Conservation (phyloP, 805 yeast genomes). For the Saturnispora ahearnii region DNA sequence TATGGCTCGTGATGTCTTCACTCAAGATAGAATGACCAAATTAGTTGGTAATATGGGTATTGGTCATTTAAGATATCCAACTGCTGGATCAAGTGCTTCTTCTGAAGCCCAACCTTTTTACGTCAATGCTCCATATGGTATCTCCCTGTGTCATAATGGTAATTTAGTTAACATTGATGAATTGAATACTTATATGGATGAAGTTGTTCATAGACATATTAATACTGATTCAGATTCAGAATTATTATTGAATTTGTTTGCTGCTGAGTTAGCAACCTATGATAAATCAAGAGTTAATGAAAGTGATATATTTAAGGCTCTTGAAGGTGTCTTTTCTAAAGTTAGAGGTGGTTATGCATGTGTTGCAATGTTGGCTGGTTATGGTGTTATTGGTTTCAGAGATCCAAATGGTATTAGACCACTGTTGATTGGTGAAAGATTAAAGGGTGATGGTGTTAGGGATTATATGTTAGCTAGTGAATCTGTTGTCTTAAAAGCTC, state of each 20-base stretch:
- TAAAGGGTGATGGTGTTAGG: constrained; percentile 52
- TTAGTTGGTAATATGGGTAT: constrained; percentile 92
- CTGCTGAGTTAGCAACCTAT: constrained; percentile 81
- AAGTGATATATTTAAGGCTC: constrained; percentile 78
- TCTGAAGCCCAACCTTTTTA: constrained; percentile 98
- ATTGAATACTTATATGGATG: constrained; percentile 74
- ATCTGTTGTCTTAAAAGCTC: constrained; percentile 89
- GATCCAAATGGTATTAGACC: constrained; percentile 98
- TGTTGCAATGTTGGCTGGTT: constrained; percentile 91
- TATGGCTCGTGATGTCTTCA: constrained; percentile 96
- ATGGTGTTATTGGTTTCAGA: constrained; percentile 89
- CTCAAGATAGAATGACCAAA: constrained; percentile 65
- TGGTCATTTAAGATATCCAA: constrained; percentile 91
- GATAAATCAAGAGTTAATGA: constrained; percentile 91
- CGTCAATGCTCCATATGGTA: constrained; percentile 95
- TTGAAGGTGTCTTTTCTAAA: constrained; percentile 68
- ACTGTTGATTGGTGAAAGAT: constrained; percentile 74
- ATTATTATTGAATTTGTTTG: constrained; percentile 79
- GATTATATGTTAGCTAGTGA: constrained; percentile 96
- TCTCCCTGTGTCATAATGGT: constrained; percentile 86
- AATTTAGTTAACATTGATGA: constrained; percentile 83
- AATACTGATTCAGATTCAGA: constrained; percentile 97
- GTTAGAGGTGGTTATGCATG: constrained; percentile 98
- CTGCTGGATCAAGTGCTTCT: constrained; percentile 93
- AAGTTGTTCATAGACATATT: constrained; percentile 91